Base-by-base conservation (phyloP, 1,139 yeast genomes). In the Taphrina flavorubra region DNA sequence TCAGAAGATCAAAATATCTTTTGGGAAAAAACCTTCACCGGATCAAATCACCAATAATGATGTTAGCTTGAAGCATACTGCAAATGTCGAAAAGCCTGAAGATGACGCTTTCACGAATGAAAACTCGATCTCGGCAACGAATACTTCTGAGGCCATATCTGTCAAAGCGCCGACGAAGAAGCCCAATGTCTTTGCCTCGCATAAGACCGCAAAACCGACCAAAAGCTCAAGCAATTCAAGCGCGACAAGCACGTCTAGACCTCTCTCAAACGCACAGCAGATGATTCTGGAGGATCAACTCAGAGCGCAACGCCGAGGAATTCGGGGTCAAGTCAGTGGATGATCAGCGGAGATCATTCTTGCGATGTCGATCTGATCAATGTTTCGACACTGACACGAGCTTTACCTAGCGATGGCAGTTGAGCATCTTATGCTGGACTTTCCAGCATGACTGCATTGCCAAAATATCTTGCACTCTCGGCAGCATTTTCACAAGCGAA, bases 251-350 rank as follows among this genome's bases (percentile, higher is more conserved):
- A 37, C 68, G 39, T 39, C 40, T 46, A 49, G 37, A 16, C 58
- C 67, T 1, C 20, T 68, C 44, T 46, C 64, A 2, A 64, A 61
- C 16, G 70, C 68, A 34, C 66, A 68, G 39, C 65, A 63, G 34
- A 68, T 68, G 37, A 57, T 68, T 31, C 7, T 57, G 49, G 70
- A 68, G 14, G 68, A 63, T 31, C 56, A 39, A 7, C 25, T 39
- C 31, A 47, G 68, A 8, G 34, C 40, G 8, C 53, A 44, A 51
- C 51, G 66, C n/a, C 49, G 39, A 39, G 20, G 14, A 20, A 4
- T 11, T 49, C 11, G 53, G 20, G 53, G 53, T 2, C 53, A 49
- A 25, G 51, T 34, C 51, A 42, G 51, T 51, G 18, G 53, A 49
- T 46, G 42, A 25, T 25, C 31, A 25, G 4, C 2, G 31, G 31